Conservation (phyloP, 148 eudicot genomes). For the Camellia lanceoleosa region DNA sequence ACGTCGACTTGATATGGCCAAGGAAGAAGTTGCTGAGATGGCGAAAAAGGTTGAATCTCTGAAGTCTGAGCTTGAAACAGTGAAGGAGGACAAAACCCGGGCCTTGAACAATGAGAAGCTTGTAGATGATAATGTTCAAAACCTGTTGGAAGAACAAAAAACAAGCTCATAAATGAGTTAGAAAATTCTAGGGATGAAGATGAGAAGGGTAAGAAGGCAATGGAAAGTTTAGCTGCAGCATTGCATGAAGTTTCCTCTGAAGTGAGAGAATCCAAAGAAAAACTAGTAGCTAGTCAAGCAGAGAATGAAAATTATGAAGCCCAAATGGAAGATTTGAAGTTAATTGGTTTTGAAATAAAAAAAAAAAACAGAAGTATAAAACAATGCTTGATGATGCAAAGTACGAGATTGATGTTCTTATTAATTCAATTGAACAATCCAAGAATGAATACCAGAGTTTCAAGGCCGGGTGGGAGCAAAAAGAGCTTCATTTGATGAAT, state of each 20-base stretch:
- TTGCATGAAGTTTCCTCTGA: conserved; percentile 79
- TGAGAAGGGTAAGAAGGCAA: conserved; percentile 77
- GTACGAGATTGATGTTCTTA: conserved; percentile 58
- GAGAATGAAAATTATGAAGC: conserved; percentile 62
- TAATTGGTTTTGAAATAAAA: conserved; percentile 50
- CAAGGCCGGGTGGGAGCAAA: conserved; percentile 65
- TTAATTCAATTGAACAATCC: conserved; percentile 42
- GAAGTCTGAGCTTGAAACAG: conserved; percentile 60
- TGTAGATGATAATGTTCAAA: conserved; percentile 72
- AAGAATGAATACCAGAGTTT: conserved; percentile 43
- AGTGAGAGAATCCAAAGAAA: conserved; percentile 85
- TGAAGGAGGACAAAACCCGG: conserved; percentile 67
- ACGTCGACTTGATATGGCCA: conserved; percentile 40
- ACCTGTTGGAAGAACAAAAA: conserved; percentile 79
- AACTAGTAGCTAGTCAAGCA: conserved; percentile 53
- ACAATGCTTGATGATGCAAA: conserved; percentile 76
- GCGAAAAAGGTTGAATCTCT: conserved; percentile 45
- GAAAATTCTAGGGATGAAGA: conserved; percentile 64
- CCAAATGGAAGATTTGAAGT: conserved; percentile 72
- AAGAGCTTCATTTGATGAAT: conserved; percentile 60
- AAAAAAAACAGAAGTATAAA: conserved; percentile 72
- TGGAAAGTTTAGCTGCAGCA: conserved; percentile 84
- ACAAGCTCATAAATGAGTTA: conserved; percentile 59
- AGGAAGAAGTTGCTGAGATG: conserved; percentile 56
- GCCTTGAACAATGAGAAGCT: conserved; percentile 72